Evolutionary conservation across 139 green algal species (phyloP).

Genomic region (Coccomyxa sp.): DNA sequence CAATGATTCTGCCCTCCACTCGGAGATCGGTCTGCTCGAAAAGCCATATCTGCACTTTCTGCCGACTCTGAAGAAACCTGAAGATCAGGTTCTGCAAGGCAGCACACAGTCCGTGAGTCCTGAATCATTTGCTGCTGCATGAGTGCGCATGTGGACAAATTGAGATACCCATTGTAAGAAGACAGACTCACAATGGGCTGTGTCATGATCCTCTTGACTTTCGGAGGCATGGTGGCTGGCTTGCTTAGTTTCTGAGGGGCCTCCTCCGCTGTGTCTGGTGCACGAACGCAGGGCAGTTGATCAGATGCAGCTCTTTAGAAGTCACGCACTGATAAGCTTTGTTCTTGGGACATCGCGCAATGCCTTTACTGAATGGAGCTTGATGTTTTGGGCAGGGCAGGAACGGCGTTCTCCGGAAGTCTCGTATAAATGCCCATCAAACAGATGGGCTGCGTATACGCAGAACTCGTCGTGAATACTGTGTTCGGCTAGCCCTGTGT

Average conservation of each 20-base stretch:
- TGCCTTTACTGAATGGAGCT: too few species aligned
- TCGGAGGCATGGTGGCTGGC: not conserved
- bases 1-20: constrained; percentile 96
- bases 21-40: constrained; percentile 92
- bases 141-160: not conserved
- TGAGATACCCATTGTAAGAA: not conserved
- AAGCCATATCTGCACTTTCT: constrained; percentile 95
- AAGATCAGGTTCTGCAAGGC: constrained; percentile 94
- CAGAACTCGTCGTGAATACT: too few species aligned
- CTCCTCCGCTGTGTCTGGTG: not conserved
- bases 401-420: too few species aligned
- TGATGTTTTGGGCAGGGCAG: too few species aligned
- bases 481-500: too few species aligned
- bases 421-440: too few species aligned
- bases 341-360: too few species aligned
- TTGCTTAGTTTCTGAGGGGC: not conserved
- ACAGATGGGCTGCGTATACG: too few species aligned
- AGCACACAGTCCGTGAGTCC: not conserved
- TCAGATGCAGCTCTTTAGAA: too few species aligned
- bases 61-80: constrained; percentile 92
- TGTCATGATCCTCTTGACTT: constrained; percentile 83
- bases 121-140: not conserved
- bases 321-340: too few species aligned
- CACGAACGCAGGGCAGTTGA: too few species aligned
- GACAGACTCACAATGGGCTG: constrained; percentile 47